These are phyloP conservation scores for Eutrema japonicum DNA, from an alignment of 345 rosid genomes.

Conservation along the genomic window DNA sequence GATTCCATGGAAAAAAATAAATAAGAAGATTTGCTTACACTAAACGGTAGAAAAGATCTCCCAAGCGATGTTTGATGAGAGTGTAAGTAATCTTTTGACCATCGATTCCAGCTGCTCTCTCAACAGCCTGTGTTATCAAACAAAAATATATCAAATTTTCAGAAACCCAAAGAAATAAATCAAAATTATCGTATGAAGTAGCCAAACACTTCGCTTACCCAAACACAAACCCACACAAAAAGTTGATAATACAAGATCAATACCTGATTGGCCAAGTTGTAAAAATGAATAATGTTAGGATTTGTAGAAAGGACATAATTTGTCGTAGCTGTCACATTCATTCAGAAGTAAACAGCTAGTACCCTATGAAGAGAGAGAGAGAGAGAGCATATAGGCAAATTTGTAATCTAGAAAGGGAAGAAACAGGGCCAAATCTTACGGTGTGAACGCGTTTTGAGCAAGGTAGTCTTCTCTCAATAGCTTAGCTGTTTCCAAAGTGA, in stretches of 20 bases:
- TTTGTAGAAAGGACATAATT: conserved; percentile 98
- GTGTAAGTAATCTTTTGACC: conserved; percentile 91
- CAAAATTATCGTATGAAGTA: neutral
- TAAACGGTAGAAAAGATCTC: conserved; percentile 89
- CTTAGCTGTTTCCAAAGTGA: conserved; percentile 94
- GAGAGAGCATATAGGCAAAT: neutral
- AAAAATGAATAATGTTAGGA: conserved; percentile 92
- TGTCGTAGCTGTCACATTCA: conserved; percentile 70
- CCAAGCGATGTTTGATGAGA: conserved; percentile 89
- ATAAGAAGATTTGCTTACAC: conserved; percentile 58
- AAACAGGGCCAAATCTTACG: conserved; percentile 56
- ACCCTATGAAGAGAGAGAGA: neutral
- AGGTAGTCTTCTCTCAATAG: conserved; percentile 98
- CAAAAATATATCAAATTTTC: neutral
- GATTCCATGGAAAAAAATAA: neutral
- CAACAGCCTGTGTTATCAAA: conserved; percentile 73
- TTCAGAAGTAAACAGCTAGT: conserved; percentile 6
- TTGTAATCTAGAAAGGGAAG: neutral
- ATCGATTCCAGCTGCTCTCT: conserved; percentile 97
- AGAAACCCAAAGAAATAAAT: neutral
- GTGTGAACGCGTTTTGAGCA: conserved; percentile 98
- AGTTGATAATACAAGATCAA: neutral
- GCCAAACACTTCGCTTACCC: too few species aligned
- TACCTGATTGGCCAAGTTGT: conserved; percentile 95
- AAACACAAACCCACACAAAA: neutral